Percentiles rank a stretch among this genome's conserved stretches.
Evolutionary conservation across 1,139 yeast genomes (phyloP).

Genomic region (Hansenula lynferdii): DNA sequence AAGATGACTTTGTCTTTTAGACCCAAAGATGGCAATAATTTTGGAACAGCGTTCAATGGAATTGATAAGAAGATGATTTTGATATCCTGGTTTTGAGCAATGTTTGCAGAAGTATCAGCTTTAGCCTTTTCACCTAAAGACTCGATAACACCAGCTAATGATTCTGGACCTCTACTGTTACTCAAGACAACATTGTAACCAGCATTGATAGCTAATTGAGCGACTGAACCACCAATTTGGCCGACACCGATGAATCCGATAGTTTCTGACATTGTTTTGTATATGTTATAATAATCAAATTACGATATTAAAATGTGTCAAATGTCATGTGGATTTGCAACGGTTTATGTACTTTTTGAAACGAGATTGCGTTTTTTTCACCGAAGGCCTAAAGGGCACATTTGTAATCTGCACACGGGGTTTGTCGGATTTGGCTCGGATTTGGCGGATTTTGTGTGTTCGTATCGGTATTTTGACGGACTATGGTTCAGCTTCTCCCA

Average conservation of each 20-base stretch:
- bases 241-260: conserved; percentile 1
- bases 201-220: neutral
- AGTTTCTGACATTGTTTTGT: neutral
- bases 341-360: no score
- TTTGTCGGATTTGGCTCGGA: no score
- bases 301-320: no score
- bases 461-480: no score
- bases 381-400: no score
- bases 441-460: no score
- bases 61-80: neutral
- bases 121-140: neutral
- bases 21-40: neutral
- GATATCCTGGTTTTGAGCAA: neutral
- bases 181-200: neutral
- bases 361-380: no score
- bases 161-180: conserved; percentile 1
- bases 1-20: neutral
- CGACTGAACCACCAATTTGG: neutral
- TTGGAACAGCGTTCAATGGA: neutral
- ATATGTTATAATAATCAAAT: no score
- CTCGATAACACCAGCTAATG: neutral
- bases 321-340: no score
- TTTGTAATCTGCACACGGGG: no score
- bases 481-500: no score
- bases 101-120: neutral